Percentiles rank a stretch among this genome's conserved stretches.
These are phyloP conservation scores for Lepidium sativum DNA, from an alignment of 345 rosid genomes.

Conservation along the genomic window DNA sequence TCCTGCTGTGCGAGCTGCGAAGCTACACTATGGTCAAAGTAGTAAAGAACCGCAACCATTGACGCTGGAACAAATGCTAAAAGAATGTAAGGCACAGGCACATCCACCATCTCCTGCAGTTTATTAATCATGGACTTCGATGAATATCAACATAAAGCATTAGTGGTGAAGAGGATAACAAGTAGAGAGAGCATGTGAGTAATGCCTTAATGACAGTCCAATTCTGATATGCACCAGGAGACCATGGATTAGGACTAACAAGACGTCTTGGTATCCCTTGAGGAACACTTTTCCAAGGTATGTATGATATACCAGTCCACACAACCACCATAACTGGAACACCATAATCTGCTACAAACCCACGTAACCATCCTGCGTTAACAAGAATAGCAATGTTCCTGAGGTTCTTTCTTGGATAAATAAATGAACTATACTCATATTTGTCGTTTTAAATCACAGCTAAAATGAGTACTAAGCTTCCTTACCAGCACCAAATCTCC, in stretches of 20 bases:
- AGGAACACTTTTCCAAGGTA: constrained; percentile 63
- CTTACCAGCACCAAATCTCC: constrained; percentile 89
- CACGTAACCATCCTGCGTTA: constrained; percentile 60
- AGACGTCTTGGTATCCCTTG: constrained; percentile 88
- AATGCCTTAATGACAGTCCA: constrained; percentile 81
- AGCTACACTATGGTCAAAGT: constrained; percentile 92
- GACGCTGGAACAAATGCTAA: constrained; percentile 93
- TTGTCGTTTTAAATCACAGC: background rate
- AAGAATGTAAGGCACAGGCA: constrained; percentile 69
- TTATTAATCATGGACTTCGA: background rate
- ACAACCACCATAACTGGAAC: constrained; percentile 87
- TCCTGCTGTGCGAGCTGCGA: constrained; percentile 91
- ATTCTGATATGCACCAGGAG: constrained; percentile 74
- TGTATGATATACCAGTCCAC: constrained; percentile 79
- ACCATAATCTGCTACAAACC: constrained; percentile 85
- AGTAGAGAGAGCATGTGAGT: constrained; percentile 4
- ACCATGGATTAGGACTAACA: constrained; percentile 97
- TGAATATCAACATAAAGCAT: background rate
- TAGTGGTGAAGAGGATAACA: background rate
- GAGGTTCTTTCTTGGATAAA: background rate
- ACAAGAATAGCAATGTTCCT: background rate
- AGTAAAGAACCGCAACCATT: constrained; percentile 89
- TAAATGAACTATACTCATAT: background rate
- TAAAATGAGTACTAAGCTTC: background rate
- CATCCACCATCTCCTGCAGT: constrained; percentile 74